Evolutionary conservation across 148 eudicot genomes (phyloP).

Genomic region (Camellia japonica): DNA sequence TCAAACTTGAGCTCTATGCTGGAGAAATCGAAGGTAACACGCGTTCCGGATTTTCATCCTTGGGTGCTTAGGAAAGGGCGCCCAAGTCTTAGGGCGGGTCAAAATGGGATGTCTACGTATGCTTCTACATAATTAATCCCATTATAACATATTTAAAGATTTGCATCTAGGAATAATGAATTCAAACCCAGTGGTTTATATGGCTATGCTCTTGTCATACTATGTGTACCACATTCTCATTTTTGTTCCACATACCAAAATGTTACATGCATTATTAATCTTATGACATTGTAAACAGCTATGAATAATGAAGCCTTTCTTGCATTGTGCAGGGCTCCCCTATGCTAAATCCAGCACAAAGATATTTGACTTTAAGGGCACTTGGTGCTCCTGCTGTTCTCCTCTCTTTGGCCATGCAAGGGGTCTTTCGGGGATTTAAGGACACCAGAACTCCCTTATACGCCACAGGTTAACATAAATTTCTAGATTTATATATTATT

Average conservation of each 20-base stretch:
- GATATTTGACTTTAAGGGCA: slow-evolving; percentile 71
- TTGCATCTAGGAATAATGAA: no score
- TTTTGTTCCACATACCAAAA: background rate
- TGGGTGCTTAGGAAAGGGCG: no score
- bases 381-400: slow-evolving; percentile 96
- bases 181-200: no score
- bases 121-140: background rate
- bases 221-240: background rate
- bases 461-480: slow-evolving; percentile 63
- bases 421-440: slow-evolving; percentile 89
- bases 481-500: background rate
- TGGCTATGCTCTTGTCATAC: no score
- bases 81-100: no score
- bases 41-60: no score
- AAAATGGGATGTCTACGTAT: no score
- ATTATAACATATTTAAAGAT: background rate
- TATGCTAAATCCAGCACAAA: slow-evolving; percentile 70
- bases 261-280: no score
- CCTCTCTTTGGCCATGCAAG: slow-evolving; percentile 97
- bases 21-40: no score
- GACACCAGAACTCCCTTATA: slow-evolving; percentile 94
- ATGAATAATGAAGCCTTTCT: background rate
- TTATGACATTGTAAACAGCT: background rate
- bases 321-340: slow-evolving; percentile 58
- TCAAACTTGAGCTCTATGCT: no score